Conservation (phyloP, 164 flowering plant species). For the Umbellularia californica region DNA sequence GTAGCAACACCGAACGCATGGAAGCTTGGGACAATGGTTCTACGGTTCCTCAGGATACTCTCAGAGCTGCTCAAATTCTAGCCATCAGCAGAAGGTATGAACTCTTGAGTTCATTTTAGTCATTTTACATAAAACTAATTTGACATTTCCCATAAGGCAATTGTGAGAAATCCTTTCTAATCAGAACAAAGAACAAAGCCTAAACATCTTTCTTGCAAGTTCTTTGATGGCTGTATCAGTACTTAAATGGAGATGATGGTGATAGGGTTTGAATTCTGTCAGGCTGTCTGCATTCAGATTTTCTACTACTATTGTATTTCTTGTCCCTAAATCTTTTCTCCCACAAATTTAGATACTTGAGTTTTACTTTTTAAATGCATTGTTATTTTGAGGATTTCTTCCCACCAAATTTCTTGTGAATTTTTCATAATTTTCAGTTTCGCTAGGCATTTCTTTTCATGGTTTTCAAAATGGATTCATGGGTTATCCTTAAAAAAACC, state of each 20-base stretch:
- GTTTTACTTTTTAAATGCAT: no score
- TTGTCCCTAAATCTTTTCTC: no score
- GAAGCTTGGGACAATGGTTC: constrained; percentile 69
- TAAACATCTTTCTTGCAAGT: neutral
- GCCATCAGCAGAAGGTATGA: constrained; percentile 85
- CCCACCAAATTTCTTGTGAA: no score
- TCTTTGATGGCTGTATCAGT: neutral
- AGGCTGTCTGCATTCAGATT: no score
- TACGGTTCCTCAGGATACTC: constrained; percentile 47
- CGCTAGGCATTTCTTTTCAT: no score
- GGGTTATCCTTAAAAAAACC: no score
- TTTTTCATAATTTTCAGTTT: no score
- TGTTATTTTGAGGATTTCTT: no score
- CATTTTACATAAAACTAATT: no score
- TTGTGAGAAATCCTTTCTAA: neutral
- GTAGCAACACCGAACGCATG: constrained; percentile 40
- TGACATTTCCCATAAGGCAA: neutral
- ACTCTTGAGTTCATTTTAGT: neutral
- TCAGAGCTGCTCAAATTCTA: constrained; percentile 79
- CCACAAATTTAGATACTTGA: no score
- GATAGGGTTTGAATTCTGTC: neutral
- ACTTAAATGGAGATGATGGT: neutral
- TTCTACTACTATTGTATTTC: no score
- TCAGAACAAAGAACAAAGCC: neutral
- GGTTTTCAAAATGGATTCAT: no score